These are phyloP conservation scores for Blastomyces silverae DNA, from an alignment of 2,329 filamentous ascomycete genomes.

Conservation along the genomic window DNA sequence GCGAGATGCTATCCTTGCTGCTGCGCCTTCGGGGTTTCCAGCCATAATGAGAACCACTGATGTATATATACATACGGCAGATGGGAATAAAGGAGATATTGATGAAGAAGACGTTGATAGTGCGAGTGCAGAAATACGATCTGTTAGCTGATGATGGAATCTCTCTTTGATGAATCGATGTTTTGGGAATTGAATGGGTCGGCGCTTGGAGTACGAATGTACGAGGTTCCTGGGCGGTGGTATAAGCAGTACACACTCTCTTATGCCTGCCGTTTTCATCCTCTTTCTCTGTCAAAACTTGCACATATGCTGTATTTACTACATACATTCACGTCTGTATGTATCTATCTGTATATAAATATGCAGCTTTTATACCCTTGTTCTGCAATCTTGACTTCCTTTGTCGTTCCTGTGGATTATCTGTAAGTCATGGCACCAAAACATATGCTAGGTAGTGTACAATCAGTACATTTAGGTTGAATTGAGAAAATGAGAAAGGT, in stretches of 20 bases:
- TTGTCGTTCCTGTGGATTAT: not conserved
- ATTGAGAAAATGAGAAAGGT: not conserved
- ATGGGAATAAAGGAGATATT: slow-evolving; percentile 9
- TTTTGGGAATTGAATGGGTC: not conserved
- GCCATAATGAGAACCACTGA: slow-evolving; percentile 23
- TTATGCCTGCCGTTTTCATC: not conserved
- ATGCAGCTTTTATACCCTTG: not conserved
- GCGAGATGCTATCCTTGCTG: slow-evolving; percentile 8
- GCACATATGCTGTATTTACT: not conserved
- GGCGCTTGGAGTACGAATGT: not conserved
- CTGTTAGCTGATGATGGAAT: not conserved
- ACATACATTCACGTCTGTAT: not conserved
- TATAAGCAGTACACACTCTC: not conserved
- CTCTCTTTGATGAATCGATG: slow-evolving; percentile 5
- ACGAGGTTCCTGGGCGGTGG: not conserved
- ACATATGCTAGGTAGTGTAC: not conserved
- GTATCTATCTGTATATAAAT: not conserved
- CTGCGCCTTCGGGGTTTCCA: slow-evolving; percentile 6
- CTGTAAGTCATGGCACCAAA: not conserved
- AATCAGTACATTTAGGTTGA: not conserved
- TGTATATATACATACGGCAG: slow-evolving; percentile 20
- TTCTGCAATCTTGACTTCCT: not conserved
- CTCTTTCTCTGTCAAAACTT: not conserved
- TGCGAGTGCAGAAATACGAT: not conserved
- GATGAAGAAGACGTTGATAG: not conserved